A percentile compares a stretch with the other conserved stretches of the same genome.
Conservation (phyloP, 2,329 filamentous ascomycete genomes). For the Dothistroma pini region DNA sequence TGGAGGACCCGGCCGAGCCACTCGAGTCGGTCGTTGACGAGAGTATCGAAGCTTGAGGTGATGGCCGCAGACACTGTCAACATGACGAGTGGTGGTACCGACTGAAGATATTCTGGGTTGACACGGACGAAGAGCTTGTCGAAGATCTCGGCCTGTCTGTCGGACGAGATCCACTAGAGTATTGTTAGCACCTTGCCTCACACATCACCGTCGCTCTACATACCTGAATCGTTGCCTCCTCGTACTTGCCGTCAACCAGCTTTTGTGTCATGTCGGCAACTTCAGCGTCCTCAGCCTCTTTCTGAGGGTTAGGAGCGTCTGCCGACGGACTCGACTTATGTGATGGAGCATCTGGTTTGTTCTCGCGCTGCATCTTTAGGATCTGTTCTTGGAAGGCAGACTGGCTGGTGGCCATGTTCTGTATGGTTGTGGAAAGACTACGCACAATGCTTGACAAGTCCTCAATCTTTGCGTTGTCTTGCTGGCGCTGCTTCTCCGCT, state of each 20-base stretch:
- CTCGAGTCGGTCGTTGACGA: constrained; percentile 52
- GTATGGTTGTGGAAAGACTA: constrained; percentile 64
- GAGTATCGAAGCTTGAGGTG: constrained; percentile 53
- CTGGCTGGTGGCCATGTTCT: constrained; percentile 66
- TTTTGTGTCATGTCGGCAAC: constrained; percentile 59
- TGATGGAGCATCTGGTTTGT: constrained; percentile 40
- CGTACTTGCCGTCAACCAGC: constrained; percentile 55
- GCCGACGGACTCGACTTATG: constrained; percentile 12
- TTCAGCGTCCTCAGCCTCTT: constrained; percentile 52
- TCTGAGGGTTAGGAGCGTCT: constrained; percentile 34
- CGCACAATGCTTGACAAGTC: constrained; percentile 66
- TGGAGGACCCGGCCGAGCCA: constrained; percentile 57
- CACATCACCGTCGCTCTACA: constrained; percentile 10
- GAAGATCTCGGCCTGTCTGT: constrained; percentile 57
- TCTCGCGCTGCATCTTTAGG: constrained; percentile 40
- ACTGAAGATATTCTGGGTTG: constrained; percentile 54
- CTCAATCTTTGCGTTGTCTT: constrained; percentile 64
- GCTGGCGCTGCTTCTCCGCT: constrained; percentile 49
- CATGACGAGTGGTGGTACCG: constrained; percentile 55
- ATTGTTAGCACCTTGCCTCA: constrained; percentile 33
- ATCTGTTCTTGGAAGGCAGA: constrained; percentile 61
- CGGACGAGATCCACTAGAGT: constrained; percentile 58
- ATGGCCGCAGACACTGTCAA: constrained; percentile 62
- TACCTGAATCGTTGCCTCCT: constrained; percentile 45
- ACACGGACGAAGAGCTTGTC: constrained; percentile 58